Conservation (phyloP, 2,329 filamentous ascomycete species). For the Aspergillus fumigatiaffinis region DNA sequence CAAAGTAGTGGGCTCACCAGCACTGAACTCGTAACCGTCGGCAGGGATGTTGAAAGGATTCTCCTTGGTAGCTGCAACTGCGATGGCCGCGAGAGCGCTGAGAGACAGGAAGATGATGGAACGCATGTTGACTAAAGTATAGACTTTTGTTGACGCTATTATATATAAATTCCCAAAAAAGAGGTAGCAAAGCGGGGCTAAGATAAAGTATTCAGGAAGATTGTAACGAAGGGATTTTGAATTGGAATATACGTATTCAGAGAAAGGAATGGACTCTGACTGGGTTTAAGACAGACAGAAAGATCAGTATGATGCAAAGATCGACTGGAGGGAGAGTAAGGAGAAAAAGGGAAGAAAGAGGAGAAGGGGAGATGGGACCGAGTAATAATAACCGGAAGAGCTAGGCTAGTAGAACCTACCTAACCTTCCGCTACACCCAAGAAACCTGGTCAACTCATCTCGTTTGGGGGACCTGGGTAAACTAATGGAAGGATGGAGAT, state of each 20-base stretch:
- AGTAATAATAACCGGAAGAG: background rate
- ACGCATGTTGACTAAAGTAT: slow-evolving; percentile 39
- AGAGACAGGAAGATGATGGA: slow-evolving; percentile 41
- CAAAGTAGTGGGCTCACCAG: slow-evolving; percentile 45
- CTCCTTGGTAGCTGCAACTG: slow-evolving; percentile 35
- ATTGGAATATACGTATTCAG: background rate
- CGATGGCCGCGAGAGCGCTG: slow-evolving; percentile 44
- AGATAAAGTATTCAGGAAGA: background rate
- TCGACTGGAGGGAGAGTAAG: background rate
- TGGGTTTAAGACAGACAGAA: background rate
- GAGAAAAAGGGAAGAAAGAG: background rate
- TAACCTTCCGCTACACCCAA: background rate
- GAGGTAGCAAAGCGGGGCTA: background rate
- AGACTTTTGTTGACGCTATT: background rate
- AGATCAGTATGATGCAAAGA: background rate
- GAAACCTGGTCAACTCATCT: background rate
- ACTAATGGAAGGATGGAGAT: background rate
- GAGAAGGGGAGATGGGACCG: background rate
- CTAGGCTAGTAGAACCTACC: background rate
- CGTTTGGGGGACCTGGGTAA: too few relatives aligned
- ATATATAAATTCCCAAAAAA: background rate
- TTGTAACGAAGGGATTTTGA: background rate
- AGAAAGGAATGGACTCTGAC: background rate
- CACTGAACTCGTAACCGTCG: slow-evolving; percentile 42
- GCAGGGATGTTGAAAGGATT: slow-evolving; percentile 49